A percentile compares a stretch with the other conserved stretches of the same genome.
Conservation (phyloP, 352 stramenopile genomes). For the Phytophthora boehmeriae region DNA sequence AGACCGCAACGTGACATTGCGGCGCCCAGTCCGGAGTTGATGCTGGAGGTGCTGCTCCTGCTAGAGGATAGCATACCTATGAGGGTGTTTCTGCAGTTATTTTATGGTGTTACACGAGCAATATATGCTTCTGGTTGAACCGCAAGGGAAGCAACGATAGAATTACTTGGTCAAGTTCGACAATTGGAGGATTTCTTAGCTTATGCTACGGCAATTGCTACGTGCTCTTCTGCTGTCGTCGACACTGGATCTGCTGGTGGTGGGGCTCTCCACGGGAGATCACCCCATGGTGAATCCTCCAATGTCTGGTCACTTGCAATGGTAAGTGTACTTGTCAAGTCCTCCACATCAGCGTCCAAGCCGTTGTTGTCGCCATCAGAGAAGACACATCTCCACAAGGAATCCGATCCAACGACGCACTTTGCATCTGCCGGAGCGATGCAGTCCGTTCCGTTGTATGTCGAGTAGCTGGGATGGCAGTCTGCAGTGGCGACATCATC, state of each 20-base stretch:
- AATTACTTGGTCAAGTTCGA: slow-evolving; percentile 1
- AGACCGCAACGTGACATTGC: not conserved
- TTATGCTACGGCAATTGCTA: not conserved
- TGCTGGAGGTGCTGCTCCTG: slow-evolving; percentile 7
- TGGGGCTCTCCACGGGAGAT: slow-evolving; percentile 19
- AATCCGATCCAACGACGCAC: slow-evolving; percentile 25
- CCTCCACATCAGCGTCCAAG: not conserved
- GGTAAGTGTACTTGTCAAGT: slow-evolving; percentile 15
- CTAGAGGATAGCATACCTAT: slow-evolving; percentile 21
- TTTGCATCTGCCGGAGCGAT: slow-evolving; percentile 33
- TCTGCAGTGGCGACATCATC: slow-evolving; percentile 31
- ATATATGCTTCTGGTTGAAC: slow-evolving; percentile 9
- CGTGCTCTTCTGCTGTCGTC: not conserved
- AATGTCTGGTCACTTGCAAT: slow-evolving; percentile 1
- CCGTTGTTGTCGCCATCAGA: not conserved
- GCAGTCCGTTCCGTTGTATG: slow-evolving; percentile 41
- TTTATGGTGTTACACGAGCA: slow-evolving; percentile 28
- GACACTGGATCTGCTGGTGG: slow-evolving; percentile 7
- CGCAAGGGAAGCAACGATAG: not conserved
- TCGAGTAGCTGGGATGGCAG: slow-evolving; percentile 42
- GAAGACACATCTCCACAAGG: slow-evolving; percentile 37
- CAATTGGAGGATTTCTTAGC: slow-evolving; percentile 1
- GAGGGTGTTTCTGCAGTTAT: slow-evolving; percentile 17
- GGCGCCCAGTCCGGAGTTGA: not conserved
- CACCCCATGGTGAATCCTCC: slow-evolving; percentile 13